Base-by-base conservation (phyloP, 768 basidiomycete genomes). In the Amanita subjunquillea region DNA sequence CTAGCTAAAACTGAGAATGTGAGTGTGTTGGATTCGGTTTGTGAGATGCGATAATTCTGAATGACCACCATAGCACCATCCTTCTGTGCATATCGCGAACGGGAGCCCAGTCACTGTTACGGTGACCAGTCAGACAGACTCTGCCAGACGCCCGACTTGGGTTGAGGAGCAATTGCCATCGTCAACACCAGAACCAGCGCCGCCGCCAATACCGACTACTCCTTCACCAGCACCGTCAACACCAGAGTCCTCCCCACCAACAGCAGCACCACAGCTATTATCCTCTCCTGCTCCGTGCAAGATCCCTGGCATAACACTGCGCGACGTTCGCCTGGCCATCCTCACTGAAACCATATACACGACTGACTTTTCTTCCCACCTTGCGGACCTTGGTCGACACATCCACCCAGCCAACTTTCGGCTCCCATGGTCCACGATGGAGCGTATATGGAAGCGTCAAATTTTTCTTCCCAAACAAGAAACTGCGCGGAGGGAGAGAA, bases 331-430 rank as follows among this genome's bases (percentile, higher is more conserved):
- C 3, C 47, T 54, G 5, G 53, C 53, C 37, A 41, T 43, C 44
- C 47, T 54, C 22, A 22, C 25, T 4, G 53, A 54, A 22, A 41
- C 13, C n/a, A 29, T 54, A 13, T 54, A 54, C 32, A 20, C n/a
- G 25, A 49, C 27, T 2, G 15, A 49, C 17, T 54, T 41, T 29
- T 10, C 40, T 2, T 48, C 45, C 17, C 53, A 54, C 17, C 38
- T 54, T 20, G 20, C 41, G 9, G n/a, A 25, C 23, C 53, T 54
- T 13, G 47, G 51, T 20, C 46, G 45, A 8, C 45, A 48, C 44
- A 32, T 54, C 23, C 47, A 54, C 40, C 46, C 48, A 10, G 6
- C 53, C 17, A 53, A 53, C 51, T 53, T 53, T 29, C 45, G 53
- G 15, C 47, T 54, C 2, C 43, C 53, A 4, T 54, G 53, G 46